Percentiles rank a stretch among this genome's conserved stretches.
Evolutionary conservation across 176 grass and related monocot species (phyloP).

Genomic region (Phragmites australis): DNA sequence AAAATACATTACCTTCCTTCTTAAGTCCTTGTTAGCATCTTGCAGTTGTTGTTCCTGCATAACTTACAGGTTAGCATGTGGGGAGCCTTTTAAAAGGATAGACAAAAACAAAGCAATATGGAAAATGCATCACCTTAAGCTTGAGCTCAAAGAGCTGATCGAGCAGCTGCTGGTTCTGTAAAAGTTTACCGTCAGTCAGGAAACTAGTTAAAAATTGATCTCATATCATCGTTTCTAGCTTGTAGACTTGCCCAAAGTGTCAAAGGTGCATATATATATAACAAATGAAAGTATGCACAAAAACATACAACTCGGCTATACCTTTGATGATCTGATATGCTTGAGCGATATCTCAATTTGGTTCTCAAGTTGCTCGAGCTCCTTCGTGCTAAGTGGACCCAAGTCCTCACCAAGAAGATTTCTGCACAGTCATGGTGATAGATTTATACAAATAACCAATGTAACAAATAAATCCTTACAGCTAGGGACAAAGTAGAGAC

Average conservation of each 20-base stretch:
- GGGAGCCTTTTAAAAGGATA: neutral
- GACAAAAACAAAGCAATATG: neutral
- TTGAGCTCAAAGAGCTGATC: constrained; percentile 85
- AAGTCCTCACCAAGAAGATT: constrained; percentile 94
- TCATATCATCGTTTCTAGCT: neutral
- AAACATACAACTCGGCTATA: constrained; percentile 36
- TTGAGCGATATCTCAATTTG: constrained; percentile 82
- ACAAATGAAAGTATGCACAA: neutral
- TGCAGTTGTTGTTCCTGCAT: constrained; percentile 73
- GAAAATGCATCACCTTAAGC: constrained; percentile 54
- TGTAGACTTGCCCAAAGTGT: neutral
- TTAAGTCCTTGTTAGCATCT: constrained; percentile 77
- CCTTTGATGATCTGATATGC: constrained; percentile 73
- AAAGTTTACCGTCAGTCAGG: constrained; percentile 13
- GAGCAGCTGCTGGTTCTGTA: constrained; percentile 69
- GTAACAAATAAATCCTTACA: neutral
- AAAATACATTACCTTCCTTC: constrained; percentile 59
- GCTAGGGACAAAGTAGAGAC: neutral
- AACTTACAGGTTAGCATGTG: constrained; percentile 9
- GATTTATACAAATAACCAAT: neutral
- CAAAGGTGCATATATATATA: too few relatives aligned
- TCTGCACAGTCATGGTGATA: constrained; percentile 40
- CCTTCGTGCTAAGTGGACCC: constrained; percentile 62
- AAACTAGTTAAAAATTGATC: neutral
- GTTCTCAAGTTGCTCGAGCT: constrained; percentile 83